These are phyloP conservation scores for Claviceps digitariae DNA, from an alignment of 2,329 filamentous ascomycete genomes.

Conservation along the genomic window DNA sequence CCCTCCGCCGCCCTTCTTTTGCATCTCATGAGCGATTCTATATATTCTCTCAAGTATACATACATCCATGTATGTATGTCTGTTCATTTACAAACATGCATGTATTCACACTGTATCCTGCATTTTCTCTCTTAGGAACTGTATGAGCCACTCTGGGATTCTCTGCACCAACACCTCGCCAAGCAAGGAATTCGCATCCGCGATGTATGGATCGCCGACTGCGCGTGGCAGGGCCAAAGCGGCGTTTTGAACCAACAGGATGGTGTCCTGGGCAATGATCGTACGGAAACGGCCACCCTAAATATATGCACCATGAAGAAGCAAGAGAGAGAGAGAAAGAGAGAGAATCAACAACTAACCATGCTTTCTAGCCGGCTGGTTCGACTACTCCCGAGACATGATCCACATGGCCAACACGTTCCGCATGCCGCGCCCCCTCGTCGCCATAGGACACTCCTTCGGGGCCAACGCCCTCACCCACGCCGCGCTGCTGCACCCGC, in stretches of 20 bases:
- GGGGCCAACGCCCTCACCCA: constrained; percentile 63
- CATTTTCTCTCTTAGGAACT: constrained; percentile 51
- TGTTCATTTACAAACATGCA: not conserved
- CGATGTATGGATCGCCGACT: constrained; percentile 80
- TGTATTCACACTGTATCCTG: not conserved
- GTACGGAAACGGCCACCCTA: constrained; percentile 29
- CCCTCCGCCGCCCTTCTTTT: too few relatives aligned
- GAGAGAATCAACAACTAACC: too few relatives aligned
- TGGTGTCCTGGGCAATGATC: constrained; percentile 60
- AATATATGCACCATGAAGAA: too few relatives aligned
- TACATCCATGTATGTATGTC: not conserved
- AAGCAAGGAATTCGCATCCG: constrained; percentile 55
- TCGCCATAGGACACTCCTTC: constrained; percentile 84
- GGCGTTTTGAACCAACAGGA: constrained; percentile 60
- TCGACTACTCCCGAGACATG: constrained; percentile 73
- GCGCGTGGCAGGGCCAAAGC: constrained; percentile 73
- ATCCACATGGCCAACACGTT: constrained; percentile 77
- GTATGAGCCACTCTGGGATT: constrained; percentile 86
- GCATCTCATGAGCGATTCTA: too few relatives aligned
- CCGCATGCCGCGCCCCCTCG: constrained; percentile 62
- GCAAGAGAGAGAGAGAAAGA: too few relatives aligned
- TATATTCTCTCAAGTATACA: too few relatives aligned
- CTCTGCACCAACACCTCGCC: constrained; percentile 49
- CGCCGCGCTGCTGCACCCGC: constrained; percentile 63
- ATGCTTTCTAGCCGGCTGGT: constrained; percentile 65